Evolutionary conservation across 1,284 basidiomycete genomes (phyloP), one percentile per base, ranked within the genome.

Genomic region (Schizophyllum amplum): DNA sequence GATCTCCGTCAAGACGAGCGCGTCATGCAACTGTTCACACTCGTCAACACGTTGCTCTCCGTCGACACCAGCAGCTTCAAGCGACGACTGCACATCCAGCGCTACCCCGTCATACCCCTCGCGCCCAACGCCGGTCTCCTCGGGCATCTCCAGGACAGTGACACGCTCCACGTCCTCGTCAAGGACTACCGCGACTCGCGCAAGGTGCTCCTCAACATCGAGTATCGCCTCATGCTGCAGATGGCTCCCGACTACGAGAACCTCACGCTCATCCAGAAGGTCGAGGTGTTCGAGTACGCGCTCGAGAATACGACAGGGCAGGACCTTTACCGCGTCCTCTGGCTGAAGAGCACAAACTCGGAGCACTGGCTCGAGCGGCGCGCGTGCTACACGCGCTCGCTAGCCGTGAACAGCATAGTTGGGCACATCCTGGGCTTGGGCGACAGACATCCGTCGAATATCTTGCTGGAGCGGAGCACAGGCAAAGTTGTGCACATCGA

Each of bases 221-320:
- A 99, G 74, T 97, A 98, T 69, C 87, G 96, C 15, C 75, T 99
- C 60, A 99, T 99, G 92, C 84, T 98, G 20, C 66, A 98, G 90
- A 99, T 99, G 96, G 96, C 97, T 11, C 96, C 97, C 7, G 97
- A 99, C 71, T 99, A 99, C 70, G 97, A 99, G 72, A 90, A 89
- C 65, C 77, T 99, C 48, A 94, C 92, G 26, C 77, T 98, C 2
- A 81, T 99, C 59, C 95, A 99, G 72, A 99, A 99, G 76, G 93
- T 99, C 48, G 97, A 99, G 69, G 97, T 99, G 20, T 99, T 99
- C 73, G 94, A 99, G 71, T 99, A 99, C 67, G 96, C 97, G 3
- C 79, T 99, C 48, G 96, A 99, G 73, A 99, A 99, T 67, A 99
- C 97, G 0, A 98, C 94, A 0, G 97, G 97, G 0, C 97, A 99